phyloP scores from a whole-genome alignment of 164 flowering plant species.

The Vitis rotundifolia region DNA sequence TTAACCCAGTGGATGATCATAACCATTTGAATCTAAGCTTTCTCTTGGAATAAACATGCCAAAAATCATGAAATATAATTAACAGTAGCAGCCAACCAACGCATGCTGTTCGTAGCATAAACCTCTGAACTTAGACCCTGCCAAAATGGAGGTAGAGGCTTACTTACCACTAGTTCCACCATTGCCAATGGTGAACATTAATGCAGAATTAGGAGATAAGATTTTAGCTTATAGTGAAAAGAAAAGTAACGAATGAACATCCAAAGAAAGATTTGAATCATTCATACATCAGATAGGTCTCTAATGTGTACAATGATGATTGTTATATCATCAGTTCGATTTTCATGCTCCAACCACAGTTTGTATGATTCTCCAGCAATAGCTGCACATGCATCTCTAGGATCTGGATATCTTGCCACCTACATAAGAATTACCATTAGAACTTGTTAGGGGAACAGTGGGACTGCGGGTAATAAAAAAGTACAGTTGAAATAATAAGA shows the following conservation, averaged over 20 bases:
- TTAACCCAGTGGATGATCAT: background rate
- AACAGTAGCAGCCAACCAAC: background rate
- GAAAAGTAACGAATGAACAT: background rate
- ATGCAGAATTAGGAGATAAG: no score
- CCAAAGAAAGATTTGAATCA: conserved; percentile 5
- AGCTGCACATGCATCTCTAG: conserved; percentile 91
- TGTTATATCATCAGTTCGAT: conserved; percentile 95
- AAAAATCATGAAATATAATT: background rate
- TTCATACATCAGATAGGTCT: conserved; percentile 61
- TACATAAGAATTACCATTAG: conserved; percentile 25
- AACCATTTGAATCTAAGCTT: background rate
- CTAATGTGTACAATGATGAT: conserved; percentile 85
- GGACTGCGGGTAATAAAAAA: background rate
- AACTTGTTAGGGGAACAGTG: background rate
- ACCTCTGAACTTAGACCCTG: background rate
- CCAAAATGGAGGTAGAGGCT: background rate
- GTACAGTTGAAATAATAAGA: background rate
- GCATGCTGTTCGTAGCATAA: no score
- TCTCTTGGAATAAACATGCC: background rate
- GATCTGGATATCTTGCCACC: conserved; percentile 75
- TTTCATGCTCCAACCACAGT: conserved; percentile 92
- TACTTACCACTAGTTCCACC: background rate
- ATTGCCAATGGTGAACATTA: conserved; percentile 2
- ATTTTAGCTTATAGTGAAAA: no score
- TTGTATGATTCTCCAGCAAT: conserved; percentile 89